Evolutionary conservation across 1,139 yeast genomes (phyloP).

Genomic region (Geotrichum cucujoidarum): DNA sequence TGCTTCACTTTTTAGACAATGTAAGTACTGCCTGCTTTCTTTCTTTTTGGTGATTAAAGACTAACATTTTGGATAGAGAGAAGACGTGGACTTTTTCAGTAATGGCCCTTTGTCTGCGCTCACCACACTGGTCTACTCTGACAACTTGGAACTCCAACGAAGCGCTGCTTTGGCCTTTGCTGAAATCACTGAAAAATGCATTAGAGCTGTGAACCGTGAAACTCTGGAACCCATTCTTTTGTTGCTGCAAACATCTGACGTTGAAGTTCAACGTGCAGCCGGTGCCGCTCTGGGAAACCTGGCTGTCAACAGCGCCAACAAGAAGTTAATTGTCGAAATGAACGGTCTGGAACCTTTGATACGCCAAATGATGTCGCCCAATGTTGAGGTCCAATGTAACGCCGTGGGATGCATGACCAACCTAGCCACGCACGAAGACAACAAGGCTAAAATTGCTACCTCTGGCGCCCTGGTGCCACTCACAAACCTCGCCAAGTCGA

Average conservation of each 20-base stretch:
- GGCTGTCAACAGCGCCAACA: conserved; percentile 95
- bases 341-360: conserved; percentile 95
- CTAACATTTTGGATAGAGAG: conserved; percentile 33
- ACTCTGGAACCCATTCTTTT: conserved; percentile 91
- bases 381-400: conserved; percentile 96
- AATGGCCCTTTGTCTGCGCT: conserved; percentile 77
- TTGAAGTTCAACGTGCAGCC: conserved; percentile 96
- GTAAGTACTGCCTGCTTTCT: conserved; percentile 30
- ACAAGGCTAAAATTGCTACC: conserved; percentile 90
- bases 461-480: conserved; percentile 95
- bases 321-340: conserved; percentile 90
- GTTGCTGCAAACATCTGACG: conserved; percentile 77
- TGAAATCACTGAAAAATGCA: conserved; percentile 84
- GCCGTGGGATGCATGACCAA: conserved; percentile 99
- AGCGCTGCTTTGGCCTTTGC: conserved; percentile 98
- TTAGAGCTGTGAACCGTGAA: conserved; percentile 82
- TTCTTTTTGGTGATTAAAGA: not conserved
- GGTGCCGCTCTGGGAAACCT: conserved; percentile 97
- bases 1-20: conserved; percentile 84
- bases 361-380: conserved; percentile 94
- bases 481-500: conserved; percentile 88
- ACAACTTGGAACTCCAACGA: conserved; percentile 88
- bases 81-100: conserved; percentile 80
- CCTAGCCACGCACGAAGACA: conserved; percentile 97
- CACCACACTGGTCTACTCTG: conserved; percentile 89